Conservation (phyloP, 2,329 filamentous ascomycete species). For the Colletotrichum spaethianum region DNA sequence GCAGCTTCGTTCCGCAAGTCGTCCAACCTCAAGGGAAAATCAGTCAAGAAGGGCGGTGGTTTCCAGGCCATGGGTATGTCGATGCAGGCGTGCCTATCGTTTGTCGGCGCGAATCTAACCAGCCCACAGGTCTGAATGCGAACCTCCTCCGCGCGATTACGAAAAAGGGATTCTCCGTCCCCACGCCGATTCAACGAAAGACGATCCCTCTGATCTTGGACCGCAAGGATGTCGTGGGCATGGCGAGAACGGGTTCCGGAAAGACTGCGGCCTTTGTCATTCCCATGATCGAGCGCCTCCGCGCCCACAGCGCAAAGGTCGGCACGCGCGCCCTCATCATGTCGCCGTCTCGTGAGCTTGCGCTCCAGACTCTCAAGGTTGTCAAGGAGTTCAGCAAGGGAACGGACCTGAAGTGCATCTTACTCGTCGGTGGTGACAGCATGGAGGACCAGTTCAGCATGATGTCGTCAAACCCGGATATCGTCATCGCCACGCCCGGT, state of each 20-base stretch:
- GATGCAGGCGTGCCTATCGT: background rate
- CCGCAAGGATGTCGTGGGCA: slow-evolving; percentile 95
- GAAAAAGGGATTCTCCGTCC: slow-evolving; percentile 94
- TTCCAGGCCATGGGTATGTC: slow-evolving; percentile 91
- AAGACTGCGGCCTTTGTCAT: slow-evolving; percentile 99
- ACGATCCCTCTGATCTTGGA: slow-evolving; percentile 93
- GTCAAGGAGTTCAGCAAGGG: slow-evolving; percentile 94
- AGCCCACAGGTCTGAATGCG: slow-evolving; percentile 75
- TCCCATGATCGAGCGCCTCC: slow-evolving; percentile 96
- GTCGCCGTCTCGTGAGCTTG: slow-evolving; percentile 93
- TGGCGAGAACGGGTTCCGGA: slow-evolving; percentile 98
- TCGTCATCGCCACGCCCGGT: slow-evolving; percentile 96
- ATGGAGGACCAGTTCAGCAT: slow-evolving; percentile 94
- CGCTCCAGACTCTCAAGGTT: slow-evolving; percentile 94
- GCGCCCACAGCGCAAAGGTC: slow-evolving; percentile 87
- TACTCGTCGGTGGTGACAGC: slow-evolving; percentile 95
- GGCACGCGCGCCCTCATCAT: slow-evolving; percentile 90
- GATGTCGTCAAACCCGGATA: slow-evolving; percentile 96
- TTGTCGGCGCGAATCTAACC: slow-evolving; percentile 2
- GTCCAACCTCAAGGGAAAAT: slow-evolving; percentile 85
- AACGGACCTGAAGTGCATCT: slow-evolving; percentile 90
- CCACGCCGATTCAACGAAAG: slow-evolving; percentile 97
- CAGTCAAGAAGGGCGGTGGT: slow-evolving; percentile 94
- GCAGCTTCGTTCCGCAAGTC: slow-evolving; percentile 90
- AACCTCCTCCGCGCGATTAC: slow-evolving; percentile 91